Percentiles rank a stretch among this genome's conserved stretches.
Conservation (phyloP, 768 basidiomycete genomes). For the Leccinum sublutescens region DNA sequence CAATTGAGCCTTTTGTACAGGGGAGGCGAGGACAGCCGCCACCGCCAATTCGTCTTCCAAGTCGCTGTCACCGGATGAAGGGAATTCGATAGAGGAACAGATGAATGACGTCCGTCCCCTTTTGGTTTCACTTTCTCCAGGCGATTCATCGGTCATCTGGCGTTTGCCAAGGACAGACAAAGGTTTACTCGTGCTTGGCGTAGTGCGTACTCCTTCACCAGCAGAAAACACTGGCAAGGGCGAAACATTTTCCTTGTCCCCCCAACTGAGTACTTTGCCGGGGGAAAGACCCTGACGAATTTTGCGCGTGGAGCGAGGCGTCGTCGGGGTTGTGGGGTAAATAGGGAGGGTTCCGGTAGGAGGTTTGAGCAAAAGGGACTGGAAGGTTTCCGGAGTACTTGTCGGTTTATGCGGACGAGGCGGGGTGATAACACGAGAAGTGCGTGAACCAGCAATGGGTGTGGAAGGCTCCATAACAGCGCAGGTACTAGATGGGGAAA, state of each 20-base stretch:
- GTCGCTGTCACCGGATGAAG: conserved; percentile 22
- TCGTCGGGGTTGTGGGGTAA: conserved; percentile 28
- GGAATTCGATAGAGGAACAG: conserved; percentile 32
- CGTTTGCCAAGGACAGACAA: conserved; percentile 45
- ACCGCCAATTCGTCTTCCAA: conserved; percentile 33
- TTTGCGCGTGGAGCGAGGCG: conserved; percentile 31
- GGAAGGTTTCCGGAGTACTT: conserved; percentile 32
- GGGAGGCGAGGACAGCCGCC: conserved; percentile 22
- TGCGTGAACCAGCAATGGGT: conserved; percentile 21
- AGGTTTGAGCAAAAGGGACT: conserved; percentile 29
- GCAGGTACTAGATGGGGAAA: conserved; percentile 4
- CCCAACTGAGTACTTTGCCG: conserved; percentile 37
- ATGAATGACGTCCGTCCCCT: conserved; percentile 31
- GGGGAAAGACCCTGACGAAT: conserved; percentile 28
- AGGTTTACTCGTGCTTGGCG: conserved; percentile 28
- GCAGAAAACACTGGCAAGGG: conserved; percentile 40
- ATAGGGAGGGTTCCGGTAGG: conserved; percentile 29
- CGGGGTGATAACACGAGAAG: conserved; percentile 30
- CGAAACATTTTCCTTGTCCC: conserved; percentile 62
- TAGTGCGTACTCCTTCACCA: conserved; percentile 44
- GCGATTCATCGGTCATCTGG: conserved; percentile 36
- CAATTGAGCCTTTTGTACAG: conserved; percentile 13
- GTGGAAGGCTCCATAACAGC: conserved; percentile 26
- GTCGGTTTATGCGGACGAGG: conserved; percentile 37
- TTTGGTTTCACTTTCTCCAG: conserved; percentile 26